Conservation (phyloP, 805 yeast species). For the Trichomonascus vanleenenianus region DNA sequence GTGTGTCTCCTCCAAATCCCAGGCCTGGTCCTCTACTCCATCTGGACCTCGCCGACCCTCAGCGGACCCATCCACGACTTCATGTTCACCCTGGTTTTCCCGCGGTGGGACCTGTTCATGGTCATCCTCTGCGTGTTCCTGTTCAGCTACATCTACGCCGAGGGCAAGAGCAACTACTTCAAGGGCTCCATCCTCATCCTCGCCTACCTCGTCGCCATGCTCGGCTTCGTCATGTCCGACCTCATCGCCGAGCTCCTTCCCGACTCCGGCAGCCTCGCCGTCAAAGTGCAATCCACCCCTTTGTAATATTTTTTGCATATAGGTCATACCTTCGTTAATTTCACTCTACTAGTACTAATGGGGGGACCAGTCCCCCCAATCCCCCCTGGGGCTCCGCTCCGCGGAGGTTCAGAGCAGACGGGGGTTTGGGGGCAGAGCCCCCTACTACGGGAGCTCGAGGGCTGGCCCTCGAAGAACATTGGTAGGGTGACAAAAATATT, state of each 20-base stretch:
- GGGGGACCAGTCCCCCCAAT: not conserved
- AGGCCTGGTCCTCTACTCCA: conserved; percentile 71
- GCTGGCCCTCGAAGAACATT: no score
- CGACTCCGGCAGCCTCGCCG: not conserved
- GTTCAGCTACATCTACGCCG: conserved; percentile 91
- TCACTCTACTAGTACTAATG: not conserved
- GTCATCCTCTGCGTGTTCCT: conserved; percentile 76
- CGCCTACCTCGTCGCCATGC: conserved; percentile 62
- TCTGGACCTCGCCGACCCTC: conserved; percentile 36
- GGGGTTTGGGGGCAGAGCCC: no score
- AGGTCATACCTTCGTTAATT: not conserved
- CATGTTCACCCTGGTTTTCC: conserved; percentile 75
- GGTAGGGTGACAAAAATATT: not conserved
- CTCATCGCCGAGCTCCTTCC: not conserved
- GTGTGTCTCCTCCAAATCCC: conserved; percentile 93
- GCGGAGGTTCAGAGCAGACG: no score
- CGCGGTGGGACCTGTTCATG: conserved; percentile 91
- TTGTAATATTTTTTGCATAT: not conserved
- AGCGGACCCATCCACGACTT: conserved; percentile 23
- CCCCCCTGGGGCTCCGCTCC: no score
- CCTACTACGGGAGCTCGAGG: no score
- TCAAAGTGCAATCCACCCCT: not conserved
- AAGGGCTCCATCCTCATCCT: conserved; percentile 85
- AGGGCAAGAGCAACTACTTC: conserved; percentile 93
- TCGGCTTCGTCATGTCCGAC: conserved; percentile 68